phyloP scores from a whole-genome alignment of 2,329 filamentous ascomycete genomes.

The Corinectria fuckeliana region DNA sequence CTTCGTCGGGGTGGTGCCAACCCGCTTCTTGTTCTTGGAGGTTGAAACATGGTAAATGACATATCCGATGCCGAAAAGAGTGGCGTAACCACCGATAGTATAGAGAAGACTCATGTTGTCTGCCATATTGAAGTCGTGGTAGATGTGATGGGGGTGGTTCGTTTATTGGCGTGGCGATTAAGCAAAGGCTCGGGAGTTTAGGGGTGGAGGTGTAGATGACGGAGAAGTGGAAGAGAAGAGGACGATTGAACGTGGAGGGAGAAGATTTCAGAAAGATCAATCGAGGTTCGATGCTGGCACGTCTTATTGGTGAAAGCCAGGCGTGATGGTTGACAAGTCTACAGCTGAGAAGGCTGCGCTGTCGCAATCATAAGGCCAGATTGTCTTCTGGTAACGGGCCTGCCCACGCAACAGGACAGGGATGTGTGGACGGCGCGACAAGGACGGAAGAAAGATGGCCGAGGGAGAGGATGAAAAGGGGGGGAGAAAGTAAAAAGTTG shows the following conservation, averaged over 20 bases:
- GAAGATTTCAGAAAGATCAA: not conserved
- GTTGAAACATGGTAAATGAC: constrained; percentile 46
- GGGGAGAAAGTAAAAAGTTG: constrained; percentile 29
- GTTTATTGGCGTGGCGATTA: constrained; percentile 18
- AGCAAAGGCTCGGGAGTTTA: constrained; percentile 23
- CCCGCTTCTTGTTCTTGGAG: constrained; percentile 42
- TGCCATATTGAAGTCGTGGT: constrained; percentile 38
- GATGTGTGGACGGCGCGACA: constrained; percentile 18
- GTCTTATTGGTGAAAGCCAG: constrained; percentile 12
- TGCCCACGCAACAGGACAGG: constrained; percentile 22
- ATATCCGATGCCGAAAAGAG: constrained; percentile 46
- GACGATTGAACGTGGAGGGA: constrained; percentile 11
- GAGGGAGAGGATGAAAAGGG: constrained; percentile 22
- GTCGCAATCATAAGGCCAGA: constrained; percentile 43
- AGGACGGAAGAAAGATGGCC: not conserved
- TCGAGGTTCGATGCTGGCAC: constrained; percentile 15
- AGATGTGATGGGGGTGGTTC: constrained; percentile 11
- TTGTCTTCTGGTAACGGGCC: constrained; percentile 39
- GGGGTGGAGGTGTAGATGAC: constrained; percentile 7
- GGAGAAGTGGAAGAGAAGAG: constrained; percentile 2
- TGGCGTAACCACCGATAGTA: constrained; percentile 47
- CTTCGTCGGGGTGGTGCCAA: constrained; percentile 38
- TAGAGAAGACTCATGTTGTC: constrained; percentile 46
- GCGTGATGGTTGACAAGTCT: constrained; percentile 19
- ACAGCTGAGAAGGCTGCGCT: constrained; percentile 24